Percentiles rank a stretch among this genome's conserved stretches.
These are phyloP conservation scores for Colletotrichum cuscutae DNA, from an alignment of 2,329 filamentous ascomycete genomes.

Conservation along the genomic window DNA sequence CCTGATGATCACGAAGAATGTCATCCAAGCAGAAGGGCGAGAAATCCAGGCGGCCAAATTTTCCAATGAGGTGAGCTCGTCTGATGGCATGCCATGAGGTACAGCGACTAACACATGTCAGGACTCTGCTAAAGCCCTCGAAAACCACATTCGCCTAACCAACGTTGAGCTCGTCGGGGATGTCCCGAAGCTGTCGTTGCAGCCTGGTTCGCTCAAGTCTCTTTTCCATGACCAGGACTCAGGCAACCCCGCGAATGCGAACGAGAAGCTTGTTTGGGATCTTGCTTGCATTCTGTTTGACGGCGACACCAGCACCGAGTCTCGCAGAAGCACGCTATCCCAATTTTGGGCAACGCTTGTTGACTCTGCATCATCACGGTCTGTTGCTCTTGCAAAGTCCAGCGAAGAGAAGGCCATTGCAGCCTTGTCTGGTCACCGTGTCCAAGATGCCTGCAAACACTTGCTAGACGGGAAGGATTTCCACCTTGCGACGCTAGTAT, in stretches of 20 bases:
- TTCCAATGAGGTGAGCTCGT: slow-evolving; percentile 59
- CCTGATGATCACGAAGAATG: slow-evolving; percentile 64
- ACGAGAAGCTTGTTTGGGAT: slow-evolving; percentile 85
- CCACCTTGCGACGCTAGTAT: slow-evolving; percentile 84
- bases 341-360: slow-evolving; percentile 75
- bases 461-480: slow-evolving; percentile 82
- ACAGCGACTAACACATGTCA: slow-evolving; percentile 43
- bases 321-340: slow-evolving; percentile 73
- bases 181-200: slow-evolving; percentile 68
- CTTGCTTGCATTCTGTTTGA: slow-evolving; percentile 90
- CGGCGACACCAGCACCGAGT: slow-evolving; percentile 53
- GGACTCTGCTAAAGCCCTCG: slow-evolving; percentile 65
- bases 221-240: slow-evolving; percentile 54
- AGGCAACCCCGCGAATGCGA: slow-evolving; percentile 57
- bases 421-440: slow-evolving; percentile 79
- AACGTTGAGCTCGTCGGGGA: slow-evolving; percentile 63
- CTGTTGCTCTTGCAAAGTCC: slow-evolving; percentile 68
- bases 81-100: neutral
- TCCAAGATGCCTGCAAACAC: slow-evolving; percentile 84
- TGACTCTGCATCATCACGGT: slow-evolving; percentile 64
- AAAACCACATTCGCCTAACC: slow-evolving; percentile 65
- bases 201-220: slow-evolving; percentile 46
- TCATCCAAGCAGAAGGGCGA: slow-evolving; percentile 70
- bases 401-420: slow-evolving; percentile 87
- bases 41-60: slow-evolving; percentile 75